Percentiles rank a stretch among this genome's conserved stretches.
Conservation (phyloP, 78 protist genomes). For the Corallochytrium limacisporum region DNA sequence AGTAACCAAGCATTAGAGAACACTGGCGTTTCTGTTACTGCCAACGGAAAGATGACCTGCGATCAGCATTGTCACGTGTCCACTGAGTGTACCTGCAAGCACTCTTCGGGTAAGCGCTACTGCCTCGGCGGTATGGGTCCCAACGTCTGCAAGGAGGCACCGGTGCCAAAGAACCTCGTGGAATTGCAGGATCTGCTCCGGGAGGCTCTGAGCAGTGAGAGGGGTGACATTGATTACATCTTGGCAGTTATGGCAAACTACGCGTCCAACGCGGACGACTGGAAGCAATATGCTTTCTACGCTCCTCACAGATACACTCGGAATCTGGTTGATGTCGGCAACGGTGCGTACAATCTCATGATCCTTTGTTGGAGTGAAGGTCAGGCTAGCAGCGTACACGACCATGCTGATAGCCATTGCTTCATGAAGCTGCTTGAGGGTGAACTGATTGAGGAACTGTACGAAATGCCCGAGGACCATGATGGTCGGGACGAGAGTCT, state of each 20-base stretch:
- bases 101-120: too few species aligned
- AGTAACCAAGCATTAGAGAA: too few species aligned
- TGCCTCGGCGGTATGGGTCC: too few species aligned
- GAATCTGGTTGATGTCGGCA: not conserved
- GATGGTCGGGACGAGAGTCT: too few species aligned
- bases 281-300: not conserved
- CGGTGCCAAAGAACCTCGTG: too few species aligned
- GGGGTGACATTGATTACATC: not conserved
- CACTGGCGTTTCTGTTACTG: too few species aligned
- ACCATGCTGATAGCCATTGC: not conserved
- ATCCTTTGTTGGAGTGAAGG: conserved; percentile 1
- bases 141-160: too few species aligned
- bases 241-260: not conserved
- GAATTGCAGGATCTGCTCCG: too few species aligned
- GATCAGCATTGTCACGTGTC: too few species aligned
- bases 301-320: not conserved
- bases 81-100: too few species aligned
- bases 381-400: conserved; percentile 4
- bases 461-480: too few species aligned
- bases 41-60: too few species aligned
- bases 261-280: not conserved
- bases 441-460: not conserved
- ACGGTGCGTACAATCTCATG: not conserved
- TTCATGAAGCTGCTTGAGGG: conserved; percentile 9
- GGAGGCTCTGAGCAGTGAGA: not conserved